Evolutionary conservation across 768 basidiomycete species (phyloP).

Genomic region (Lentinula raphanica): DNA sequence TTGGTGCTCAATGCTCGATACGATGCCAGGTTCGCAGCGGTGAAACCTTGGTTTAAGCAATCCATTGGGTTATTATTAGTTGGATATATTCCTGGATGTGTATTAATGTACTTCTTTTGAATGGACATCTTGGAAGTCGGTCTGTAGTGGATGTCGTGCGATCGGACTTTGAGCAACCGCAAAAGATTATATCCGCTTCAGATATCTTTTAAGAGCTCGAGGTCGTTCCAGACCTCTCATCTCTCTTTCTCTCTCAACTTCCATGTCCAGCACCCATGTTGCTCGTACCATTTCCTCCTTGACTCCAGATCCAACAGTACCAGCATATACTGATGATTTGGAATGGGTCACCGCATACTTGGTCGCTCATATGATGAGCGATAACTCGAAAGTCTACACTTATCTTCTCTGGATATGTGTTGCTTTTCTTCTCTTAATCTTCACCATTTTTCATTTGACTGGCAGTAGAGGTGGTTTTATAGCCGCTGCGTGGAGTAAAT

Average conservation of each 20-base stretch:
- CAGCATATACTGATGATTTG: constrained; percentile 35
- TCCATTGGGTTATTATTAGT: too few relatives aligned
- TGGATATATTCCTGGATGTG: too few relatives aligned
- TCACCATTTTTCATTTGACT: constrained; percentile 38
- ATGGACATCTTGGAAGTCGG: too few relatives aligned
- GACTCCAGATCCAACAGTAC: constrained; percentile 36
- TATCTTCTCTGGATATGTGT: constrained; percentile 58
- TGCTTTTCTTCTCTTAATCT: constrained; percentile 32
- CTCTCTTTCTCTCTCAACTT: not conserved
- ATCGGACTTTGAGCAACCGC: not conserved
- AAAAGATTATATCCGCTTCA: not conserved
- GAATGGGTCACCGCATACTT: constrained; percentile 57
- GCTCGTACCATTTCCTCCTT: constrained; percentile 4
- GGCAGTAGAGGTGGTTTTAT: constrained; percentile 31
- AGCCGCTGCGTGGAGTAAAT: constrained; percentile 55
- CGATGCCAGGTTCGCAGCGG: constrained; percentile 23
- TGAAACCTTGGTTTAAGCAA: constrained; percentile 14
- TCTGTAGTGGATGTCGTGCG: not conserved
- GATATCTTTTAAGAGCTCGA: not conserved
- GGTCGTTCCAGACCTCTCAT: not conserved
- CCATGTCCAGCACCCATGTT: constrained; percentile 2
- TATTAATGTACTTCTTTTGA: too few relatives aligned
- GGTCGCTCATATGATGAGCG: constrained; percentile 48
- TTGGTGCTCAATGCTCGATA: not conserved
- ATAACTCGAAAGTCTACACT: constrained; percentile 47